Base-by-base conservation (phyloP, 2,329 filamentous ascomycete species). In the Scolecobasidium constrictum region DNA sequence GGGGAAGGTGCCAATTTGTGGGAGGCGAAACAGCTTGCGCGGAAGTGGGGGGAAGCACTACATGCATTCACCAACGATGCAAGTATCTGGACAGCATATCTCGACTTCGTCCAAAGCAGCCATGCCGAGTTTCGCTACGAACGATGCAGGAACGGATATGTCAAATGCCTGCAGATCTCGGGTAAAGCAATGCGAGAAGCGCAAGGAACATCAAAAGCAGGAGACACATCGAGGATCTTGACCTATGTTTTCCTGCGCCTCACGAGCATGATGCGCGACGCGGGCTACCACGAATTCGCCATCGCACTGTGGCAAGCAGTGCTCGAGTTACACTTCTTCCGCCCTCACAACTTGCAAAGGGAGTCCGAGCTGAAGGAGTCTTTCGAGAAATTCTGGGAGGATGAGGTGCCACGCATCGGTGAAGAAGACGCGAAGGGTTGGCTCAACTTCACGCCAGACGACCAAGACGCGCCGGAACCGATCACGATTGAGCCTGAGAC, bases 361-460 rank as follows among this genome's bases (percentile, higher is more conserved):
- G 17, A 44, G 11, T 22, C 21, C 35, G 17, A 35, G 50, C 16
- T 22, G 49, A 49, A 47, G 12, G 62, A 20, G 35, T 51, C 53
- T 0, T 83, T 94, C 47, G 66, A 74, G 38, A 71, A 79, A 2
- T 94, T 92, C 49, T 96, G 92, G 92, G 86, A 94, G 46, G 84
- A 78, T 44, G 90, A 95, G 55, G 71, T 77, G 1, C 68, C 83
- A 1, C 75, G 90, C 4, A 73, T 94, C 42, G 90, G 90, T 7
- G 90, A 96, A 51, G 54, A 62, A 1, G 69, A 67, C 2, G 80
- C 86, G 3, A 67, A 70, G 47, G 86, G 87, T 1, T 95, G 87
- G 87, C 57, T 53, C 2, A 53, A 64, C n/a, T 78, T 69, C 49
- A n/a, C 18, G 12, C 5, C 19, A 6, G 38, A 31, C 6, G 5